phyloP scores from a whole-genome alignment of 768 basidiomycete species.

The Candolleomyces aberdarensis region DNA sequence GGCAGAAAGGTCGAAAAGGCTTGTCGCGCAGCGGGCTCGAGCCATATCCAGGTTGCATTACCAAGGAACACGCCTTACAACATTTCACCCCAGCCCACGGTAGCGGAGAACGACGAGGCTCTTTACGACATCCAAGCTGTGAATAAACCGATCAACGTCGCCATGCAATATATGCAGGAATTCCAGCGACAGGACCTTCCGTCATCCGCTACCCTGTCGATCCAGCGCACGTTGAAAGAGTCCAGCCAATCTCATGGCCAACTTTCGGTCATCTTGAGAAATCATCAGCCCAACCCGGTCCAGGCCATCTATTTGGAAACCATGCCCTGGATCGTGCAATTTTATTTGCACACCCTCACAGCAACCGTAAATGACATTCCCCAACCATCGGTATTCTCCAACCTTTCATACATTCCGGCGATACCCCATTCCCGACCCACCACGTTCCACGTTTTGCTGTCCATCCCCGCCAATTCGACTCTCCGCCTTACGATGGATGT shows the following conservation, averaged over 20 bases:
- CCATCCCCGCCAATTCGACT: conserved; percentile 50
- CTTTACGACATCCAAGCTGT: conserved; percentile 48
- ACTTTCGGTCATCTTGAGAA: conserved; percentile 65
- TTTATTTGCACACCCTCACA: conserved; percentile 78
- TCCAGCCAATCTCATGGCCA: conserved; percentile 73
- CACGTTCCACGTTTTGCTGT: conserved; percentile 67
- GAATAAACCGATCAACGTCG: conserved; percentile 31
- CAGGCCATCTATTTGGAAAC: conserved; percentile 79
- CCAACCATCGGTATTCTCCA: conserved; percentile 54
- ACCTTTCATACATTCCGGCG: conserved; percentile 66
- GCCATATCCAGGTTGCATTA: conserved; percentile 47
- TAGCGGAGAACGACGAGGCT: conserved; percentile 30
- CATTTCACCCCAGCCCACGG: conserved; percentile 51
- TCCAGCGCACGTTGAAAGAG: conserved; percentile 71
- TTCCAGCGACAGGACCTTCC: conserved; percentile 55
- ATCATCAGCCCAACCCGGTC: conserved; percentile 44
- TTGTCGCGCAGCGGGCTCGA: conserved; percentile 70
- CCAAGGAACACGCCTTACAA: conserved; percentile 40
- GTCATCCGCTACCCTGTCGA: conserved; percentile 47
- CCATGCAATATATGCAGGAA: conserved; percentile 53
- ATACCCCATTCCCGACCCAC: conserved; percentile 72
- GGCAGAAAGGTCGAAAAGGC: conserved; percentile 56
- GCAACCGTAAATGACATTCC: conserved; percentile 43
- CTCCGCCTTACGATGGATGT: conserved; percentile 53
- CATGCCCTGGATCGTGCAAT: conserved; percentile 90